These are phyloP conservation scores for Sporothrix humicola DNA, from an alignment of 2,329 filamentous ascomycete genomes.

Conservation along the genomic window DNA sequence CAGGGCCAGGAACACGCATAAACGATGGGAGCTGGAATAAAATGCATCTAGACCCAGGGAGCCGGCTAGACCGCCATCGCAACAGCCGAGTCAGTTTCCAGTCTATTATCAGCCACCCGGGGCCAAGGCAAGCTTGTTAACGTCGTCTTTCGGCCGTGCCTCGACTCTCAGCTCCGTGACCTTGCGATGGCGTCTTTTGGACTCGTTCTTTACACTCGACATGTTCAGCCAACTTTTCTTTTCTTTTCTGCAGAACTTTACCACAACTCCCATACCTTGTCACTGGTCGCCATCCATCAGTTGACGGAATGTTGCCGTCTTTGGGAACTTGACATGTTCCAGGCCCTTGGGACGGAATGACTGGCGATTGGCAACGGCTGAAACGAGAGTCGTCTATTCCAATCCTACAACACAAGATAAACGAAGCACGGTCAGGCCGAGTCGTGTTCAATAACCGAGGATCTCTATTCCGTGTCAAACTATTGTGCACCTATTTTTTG, in stretches of 20 bases:
- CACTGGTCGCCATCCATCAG: neutral
- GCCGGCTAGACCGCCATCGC: constrained; percentile 8
- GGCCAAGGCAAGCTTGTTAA: neutral
- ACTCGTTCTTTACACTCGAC: neutral
- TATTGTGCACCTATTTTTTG: neutral
- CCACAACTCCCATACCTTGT: neutral
- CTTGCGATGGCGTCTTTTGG: constrained; percentile 6
- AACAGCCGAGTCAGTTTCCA: constrained; percentile 23
- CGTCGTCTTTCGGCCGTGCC: neutral
- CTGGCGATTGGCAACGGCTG: neutral
- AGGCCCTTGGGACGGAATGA: constrained; percentile 5
- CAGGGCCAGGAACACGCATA: neutral
- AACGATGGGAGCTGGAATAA: neutral
- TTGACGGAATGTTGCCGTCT: neutral
- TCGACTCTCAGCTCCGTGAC: neutral
- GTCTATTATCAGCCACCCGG: neutral
- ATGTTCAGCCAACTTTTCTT: neutral
- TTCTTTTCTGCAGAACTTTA: neutral
- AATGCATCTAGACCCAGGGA: neutral
- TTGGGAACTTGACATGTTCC: neutral
- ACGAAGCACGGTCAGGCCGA: too few relatives aligned
- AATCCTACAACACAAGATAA: neutral
- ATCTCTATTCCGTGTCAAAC: neutral
- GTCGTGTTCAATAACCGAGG: neutral
- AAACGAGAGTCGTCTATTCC: neutral